Evolutionary conservation across 2,329 filamentous ascomycete genomes (phyloP), one percentile per base, ranked within the genome.

Genomic region (Simplicillium aogashimaense): DNA sequence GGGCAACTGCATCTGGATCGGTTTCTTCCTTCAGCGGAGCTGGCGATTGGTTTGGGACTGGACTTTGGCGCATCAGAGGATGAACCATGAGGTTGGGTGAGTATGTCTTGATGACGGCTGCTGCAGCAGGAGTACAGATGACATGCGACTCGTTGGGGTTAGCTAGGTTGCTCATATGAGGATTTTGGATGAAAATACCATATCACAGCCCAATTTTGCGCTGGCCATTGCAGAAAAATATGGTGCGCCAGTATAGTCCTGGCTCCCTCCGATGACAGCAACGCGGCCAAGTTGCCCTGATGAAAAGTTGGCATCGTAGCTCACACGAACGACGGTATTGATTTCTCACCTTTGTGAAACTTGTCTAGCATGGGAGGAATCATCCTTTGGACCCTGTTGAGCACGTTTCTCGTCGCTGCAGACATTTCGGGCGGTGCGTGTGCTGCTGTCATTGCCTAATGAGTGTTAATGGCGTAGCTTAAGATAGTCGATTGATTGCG

Each of bases 221-320:
- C 87, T 95, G 11, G 92, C 92, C 80, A 95, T 95, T 48, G 90
- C 89, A 15, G 90, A 95, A 65, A 98, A 98, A 66, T 95, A 98
- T 11, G 92, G 92, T 43, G 92, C 92, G 30, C 92, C 92, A 2
- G 92, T 95, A 60, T 97, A 98, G 63, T 97, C 90, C 58, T 90
- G 81, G 56, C 87, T 94, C 32, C 92, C 92, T 38, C 92, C 92
- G 49, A 98, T 92, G 43, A 98, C 92, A 39, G 81, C 92, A 39
- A 98, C 80, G 41, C 92, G 78, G 5, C 92, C 92, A 49, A 95
- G 73, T 63, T 97, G 90, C 44, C 92, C 90, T 94, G 51, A 4
- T n/a, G 28, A 37, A 37, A 25, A 39, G 35, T 20, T 17, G 3
- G 29, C 7, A n/a, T 35, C 17, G 33, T 41, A 32, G 20, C 6